Evolutionary conservation across 2,329 filamentous ascomycete species (phyloP).

Genomic region (Reticulascus tulasneorum): DNA sequence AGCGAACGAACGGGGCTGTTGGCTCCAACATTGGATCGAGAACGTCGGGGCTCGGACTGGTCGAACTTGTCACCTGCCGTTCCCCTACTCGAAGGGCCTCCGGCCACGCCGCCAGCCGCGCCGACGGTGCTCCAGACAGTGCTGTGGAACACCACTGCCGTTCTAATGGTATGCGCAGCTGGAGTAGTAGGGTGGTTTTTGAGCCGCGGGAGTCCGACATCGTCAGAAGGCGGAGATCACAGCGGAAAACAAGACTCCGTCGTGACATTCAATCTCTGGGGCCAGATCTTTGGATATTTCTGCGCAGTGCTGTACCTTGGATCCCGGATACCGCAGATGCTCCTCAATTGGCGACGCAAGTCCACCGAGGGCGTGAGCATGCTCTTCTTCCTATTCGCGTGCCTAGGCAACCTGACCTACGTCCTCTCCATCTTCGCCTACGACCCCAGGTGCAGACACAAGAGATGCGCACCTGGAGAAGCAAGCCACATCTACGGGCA

Average conservation of each 20-base stretch:
- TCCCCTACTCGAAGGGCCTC: slow-evolving; percentile 59
- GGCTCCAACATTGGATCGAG: slow-evolving; percentile 22
- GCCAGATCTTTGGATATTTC: slow-evolving; percentile 90
- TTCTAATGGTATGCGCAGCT: slow-evolving; percentile 78
- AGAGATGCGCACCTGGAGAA: slow-evolving; percentile 62
- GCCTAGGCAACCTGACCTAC: slow-evolving; percentile 90
- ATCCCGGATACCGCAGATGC: slow-evolving; percentile 81
- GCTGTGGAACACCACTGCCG: slow-evolving; percentile 69
- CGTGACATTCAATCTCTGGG: slow-evolving; percentile 68
- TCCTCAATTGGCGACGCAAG: slow-evolving; percentile 89
- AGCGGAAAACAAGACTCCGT: slow-evolving; percentile 41
- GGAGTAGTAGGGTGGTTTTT: slow-evolving; percentile 86
- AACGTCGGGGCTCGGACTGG: slow-evolving; percentile 52
- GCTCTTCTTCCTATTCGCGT: slow-evolving; percentile 95
- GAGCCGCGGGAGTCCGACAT: slow-evolving; percentile 43
- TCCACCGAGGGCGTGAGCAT: slow-evolving; percentile 90
- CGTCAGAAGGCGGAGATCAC: slow-evolving; percentile 33
- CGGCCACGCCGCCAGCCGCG: slow-evolving; percentile 38
- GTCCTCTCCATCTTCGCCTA: slow-evolving; percentile 90
- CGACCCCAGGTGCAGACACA: slow-evolving; percentile 62
- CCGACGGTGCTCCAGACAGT: slow-evolving; percentile 54
- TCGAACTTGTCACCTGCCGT: slow-evolving; percentile 74
- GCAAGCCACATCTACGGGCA: slow-evolving; percentile 62
- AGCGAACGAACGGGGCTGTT: slow-evolving; percentile 53
- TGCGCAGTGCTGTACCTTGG: slow-evolving; percentile 88